Percentiles rank a stretch among this genome's conserved stretches.
Evolutionary conservation across 2,329 filamentous ascomycete species (phyloP).

Genomic region (Trichoderma sp.): DNA sequence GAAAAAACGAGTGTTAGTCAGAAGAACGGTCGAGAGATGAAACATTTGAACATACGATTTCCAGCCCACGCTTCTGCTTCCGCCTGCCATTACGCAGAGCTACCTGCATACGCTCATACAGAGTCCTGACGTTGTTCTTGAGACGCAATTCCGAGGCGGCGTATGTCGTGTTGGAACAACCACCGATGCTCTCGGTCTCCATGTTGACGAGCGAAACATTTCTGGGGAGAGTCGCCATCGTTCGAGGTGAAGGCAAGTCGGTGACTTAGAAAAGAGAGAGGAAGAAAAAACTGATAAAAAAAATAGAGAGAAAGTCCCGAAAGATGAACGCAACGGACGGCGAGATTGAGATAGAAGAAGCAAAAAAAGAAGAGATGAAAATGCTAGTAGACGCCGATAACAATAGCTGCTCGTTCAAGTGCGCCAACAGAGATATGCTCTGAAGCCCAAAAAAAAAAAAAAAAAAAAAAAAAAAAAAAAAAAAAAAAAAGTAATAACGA

Average conservation of each 20-base stretch:
- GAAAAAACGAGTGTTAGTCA: constrained; percentile 26
- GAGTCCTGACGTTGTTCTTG: constrained; percentile 42
- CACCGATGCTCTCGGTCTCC: constrained; percentile 17
- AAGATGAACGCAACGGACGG: background rate
- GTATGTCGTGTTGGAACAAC: constrained; percentile 11
- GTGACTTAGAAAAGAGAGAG: background rate
- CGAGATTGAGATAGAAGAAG: background rate
- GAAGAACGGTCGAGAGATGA: background rate
- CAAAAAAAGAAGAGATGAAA: background rate
- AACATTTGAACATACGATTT: constrained; percentile 42
- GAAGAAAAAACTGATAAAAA: background rate
- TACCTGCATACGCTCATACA: constrained; percentile 44
- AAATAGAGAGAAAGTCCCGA: background rate
- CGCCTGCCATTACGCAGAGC: constrained; percentile 34
- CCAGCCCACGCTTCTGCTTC: constrained; percentile 41
- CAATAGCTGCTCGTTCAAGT: background rate
- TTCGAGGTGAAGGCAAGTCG: background rate
- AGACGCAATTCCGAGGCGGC: constrained; percentile 31
- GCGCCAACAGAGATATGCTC: background rate
- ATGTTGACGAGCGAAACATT: constrained; percentile 5
- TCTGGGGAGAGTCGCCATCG: constrained; percentile 14
- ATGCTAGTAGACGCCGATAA: background rate
- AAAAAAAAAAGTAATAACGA: background rate
- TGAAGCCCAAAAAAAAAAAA: too few species aligned
- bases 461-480: too few species aligned